Evolutionary conservation across 371 early-diverging fungal species (phyloP).

Genomic region (Mucor irregularis): DNA sequence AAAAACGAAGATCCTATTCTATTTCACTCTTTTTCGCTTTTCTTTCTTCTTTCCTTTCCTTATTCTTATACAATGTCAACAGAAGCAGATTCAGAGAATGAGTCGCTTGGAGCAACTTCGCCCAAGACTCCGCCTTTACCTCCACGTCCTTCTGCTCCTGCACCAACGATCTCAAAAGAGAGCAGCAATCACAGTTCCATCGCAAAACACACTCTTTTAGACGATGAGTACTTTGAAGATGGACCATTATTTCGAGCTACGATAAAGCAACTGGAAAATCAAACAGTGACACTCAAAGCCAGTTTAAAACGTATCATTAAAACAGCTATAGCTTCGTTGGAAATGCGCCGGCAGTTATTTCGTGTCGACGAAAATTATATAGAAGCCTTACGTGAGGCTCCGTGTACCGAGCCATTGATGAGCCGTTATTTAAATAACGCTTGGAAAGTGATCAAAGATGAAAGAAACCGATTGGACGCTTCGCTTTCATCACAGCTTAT

Average conservation of each 20-base stretch:
- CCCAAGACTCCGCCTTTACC: too few species aligned
- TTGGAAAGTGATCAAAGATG: slow-evolving; percentile 23
- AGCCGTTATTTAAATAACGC: slow-evolving; percentile 41
- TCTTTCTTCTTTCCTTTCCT: not conserved
- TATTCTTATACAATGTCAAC: not conserved
- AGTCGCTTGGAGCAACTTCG: too few species aligned
- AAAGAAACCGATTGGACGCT: slow-evolving; percentile 3
- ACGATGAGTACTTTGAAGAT: slow-evolving; percentile 51
- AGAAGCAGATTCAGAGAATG: not conserved
- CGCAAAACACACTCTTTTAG: not conserved
- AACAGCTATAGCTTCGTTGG: slow-evolving; percentile 40
- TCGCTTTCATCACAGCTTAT: slow-evolving; percentile 7
- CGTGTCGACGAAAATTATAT: slow-evolving; percentile 43
- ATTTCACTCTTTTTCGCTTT: too few species aligned
- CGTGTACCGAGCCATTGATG: slow-evolving; percentile 39
- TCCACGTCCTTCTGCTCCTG: too few species aligned
- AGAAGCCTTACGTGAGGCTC: slow-evolving; percentile 44
- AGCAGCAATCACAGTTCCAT: not conserved
- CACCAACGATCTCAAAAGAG: too few species aligned
- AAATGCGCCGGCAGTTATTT: slow-evolving; percentile 30
- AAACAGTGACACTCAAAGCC: slow-evolving; percentile 47
- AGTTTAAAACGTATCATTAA: slow-evolving; percentile 54
- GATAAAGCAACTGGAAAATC: slow-evolving; percentile 52
- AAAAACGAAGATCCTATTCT: too few species aligned
- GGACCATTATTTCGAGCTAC: slow-evolving; percentile 64